A percentile compares a stretch with the other conserved stretches of the same genome.
Evolutionary conservation across 2,329 filamentous ascomycete genomes (phyloP).

Genomic region (Fusarium lyarnte): DNA sequence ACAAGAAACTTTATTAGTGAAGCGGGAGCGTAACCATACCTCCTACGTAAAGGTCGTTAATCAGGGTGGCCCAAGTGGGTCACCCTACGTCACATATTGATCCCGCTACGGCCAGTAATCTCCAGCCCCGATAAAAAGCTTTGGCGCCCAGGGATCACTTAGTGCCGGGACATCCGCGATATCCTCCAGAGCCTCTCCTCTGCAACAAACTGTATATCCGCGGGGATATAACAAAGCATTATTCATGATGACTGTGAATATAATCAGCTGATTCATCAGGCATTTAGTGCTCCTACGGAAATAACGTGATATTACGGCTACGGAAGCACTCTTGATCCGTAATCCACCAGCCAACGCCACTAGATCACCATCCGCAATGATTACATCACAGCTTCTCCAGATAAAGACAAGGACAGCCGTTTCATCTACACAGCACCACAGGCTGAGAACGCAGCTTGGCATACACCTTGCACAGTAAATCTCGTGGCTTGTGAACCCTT

Average conservation of each 20-base stretch:
- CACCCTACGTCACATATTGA: slow-evolving; percentile 3
- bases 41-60: slow-evolving; percentile 8
- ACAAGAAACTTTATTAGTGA: background rate
- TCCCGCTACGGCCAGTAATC: slow-evolving; percentile 2
- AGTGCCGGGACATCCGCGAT: slow-evolving; percentile 4
- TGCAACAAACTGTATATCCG: background rate
- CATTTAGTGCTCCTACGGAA: background rate
- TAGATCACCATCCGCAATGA: background rate
- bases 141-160: background rate
- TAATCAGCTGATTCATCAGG: background rate
- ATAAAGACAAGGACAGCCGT: background rate
- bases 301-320: background rate
- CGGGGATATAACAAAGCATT: background rate
- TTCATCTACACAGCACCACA: background rate
- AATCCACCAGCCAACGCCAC: background rate
- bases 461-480: background rate
- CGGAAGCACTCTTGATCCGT: background rate
- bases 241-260: background rate
- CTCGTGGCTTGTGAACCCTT: background rate
- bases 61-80: background rate
- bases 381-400: slow-evolving; percentile 8
- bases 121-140: slow-evolving; percentile 9
- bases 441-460: background rate
- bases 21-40: background rate
- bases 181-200: background rate